Evolutionary conservation across 1,139 yeast genomes (phyloP).

Genomic region (Hansenula lynferdii): DNA sequence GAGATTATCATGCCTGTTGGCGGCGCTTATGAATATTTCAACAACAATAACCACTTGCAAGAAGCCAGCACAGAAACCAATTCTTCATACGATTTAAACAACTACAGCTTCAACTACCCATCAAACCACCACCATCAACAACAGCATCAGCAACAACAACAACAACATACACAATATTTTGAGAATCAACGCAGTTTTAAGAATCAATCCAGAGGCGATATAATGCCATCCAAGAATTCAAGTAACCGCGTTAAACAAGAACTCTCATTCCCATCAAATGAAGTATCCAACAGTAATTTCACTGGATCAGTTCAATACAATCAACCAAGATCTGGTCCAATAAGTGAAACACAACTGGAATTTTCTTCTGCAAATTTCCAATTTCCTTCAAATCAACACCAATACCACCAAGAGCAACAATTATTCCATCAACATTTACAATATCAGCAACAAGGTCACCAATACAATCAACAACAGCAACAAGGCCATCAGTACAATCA

Average conservation of each 20-base stretch:
- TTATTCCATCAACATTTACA: no score
- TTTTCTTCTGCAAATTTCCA: neutral
- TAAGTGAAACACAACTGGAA: neutral
- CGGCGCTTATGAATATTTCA: neutral
- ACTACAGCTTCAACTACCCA: slow-evolving; percentile 1
- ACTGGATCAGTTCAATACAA: neutral
- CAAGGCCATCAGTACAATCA: no score
- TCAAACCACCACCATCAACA: no score
- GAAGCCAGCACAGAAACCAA: neutral
- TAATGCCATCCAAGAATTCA: no score
- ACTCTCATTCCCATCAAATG: no score
- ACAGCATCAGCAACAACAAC: no score
- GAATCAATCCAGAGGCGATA: no score
- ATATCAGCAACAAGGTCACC: neutral
- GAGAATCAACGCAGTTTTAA: no score
- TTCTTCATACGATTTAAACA: neutral
- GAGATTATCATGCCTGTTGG: slow-evolving; percentile 1
- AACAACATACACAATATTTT: no score
- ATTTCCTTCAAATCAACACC: neutral
- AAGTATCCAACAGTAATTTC: neutral
- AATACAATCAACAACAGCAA: no score
- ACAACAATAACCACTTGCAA: neutral
- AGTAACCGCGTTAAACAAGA: neutral
- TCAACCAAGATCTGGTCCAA: slow-evolving; percentile 2
- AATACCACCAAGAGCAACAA: neutral